Conservation (phyloP, 495 filamentous ascomycete genomes). For the Podospora appendiculata region DNA sequence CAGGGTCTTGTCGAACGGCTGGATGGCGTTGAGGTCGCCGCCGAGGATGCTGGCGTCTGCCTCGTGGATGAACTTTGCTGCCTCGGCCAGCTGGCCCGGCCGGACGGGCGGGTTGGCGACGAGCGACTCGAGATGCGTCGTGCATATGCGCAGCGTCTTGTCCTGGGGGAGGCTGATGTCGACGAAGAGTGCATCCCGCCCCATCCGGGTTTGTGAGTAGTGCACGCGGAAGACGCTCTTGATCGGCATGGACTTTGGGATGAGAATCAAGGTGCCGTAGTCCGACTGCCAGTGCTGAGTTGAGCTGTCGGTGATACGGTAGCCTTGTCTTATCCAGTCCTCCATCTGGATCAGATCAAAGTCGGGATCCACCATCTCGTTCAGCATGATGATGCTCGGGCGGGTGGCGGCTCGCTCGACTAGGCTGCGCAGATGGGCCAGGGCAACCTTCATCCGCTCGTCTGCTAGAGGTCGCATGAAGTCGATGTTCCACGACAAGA, state of each 20-base stretch:
- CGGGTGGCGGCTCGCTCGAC: conserved; percentile 2
- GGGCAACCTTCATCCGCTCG: conserved; percentile 35
- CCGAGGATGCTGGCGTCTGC: conserved; percentile 16
- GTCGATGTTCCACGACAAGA: conserved; percentile 46
- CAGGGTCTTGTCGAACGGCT: conserved; percentile 40
- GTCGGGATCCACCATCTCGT: conserved; percentile 40
- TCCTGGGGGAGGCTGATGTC: conserved; percentile 27
- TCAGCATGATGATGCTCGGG: conserved; percentile 39
- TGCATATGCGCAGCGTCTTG: conserved; percentile 37
- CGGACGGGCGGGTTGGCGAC: conserved; percentile 29
- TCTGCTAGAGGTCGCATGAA: conserved; percentile 29
- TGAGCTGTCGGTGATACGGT: conserved; percentile 39
- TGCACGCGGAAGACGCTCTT: conserved; percentile 36
- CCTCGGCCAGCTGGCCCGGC: conserved; percentile 33
- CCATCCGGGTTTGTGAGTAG: conserved; percentile 33
- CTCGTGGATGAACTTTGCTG: conserved; percentile 29
- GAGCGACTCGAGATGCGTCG: conserved; percentile 49
- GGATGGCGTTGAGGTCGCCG: conserved; percentile 51
- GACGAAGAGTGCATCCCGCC: conserved; percentile 45
- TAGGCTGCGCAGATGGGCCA: conserved; percentile 30
- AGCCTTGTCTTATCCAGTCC: conserved; percentile 36
- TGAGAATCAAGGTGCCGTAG: conserved; percentile 43
- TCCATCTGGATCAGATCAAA: conserved; percentile 29
- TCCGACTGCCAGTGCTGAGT: conserved; percentile 4
- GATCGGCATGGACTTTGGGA: conserved; percentile 35